Evolutionary conservation across 176 grass and related monocot genomes (phyloP).

Genomic region (Alopecurus myosuroides): DNA sequence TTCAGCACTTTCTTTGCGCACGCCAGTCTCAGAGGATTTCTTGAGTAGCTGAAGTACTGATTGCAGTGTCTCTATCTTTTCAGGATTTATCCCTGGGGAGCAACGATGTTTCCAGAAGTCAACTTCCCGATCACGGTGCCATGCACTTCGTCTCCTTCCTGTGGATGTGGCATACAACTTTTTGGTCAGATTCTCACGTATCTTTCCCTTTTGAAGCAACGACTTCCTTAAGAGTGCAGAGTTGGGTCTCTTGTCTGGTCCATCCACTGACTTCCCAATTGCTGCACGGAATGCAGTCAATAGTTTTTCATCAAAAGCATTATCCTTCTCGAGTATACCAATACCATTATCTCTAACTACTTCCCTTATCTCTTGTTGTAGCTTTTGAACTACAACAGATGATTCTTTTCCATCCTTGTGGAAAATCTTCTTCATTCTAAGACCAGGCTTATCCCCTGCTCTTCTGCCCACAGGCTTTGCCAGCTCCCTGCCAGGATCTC

Average conservation of each 20-base stretch:
- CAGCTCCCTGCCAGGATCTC: slow-evolving; percentile 45
- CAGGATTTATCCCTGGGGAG: slow-evolving; percentile 59
- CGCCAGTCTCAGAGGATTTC: slow-evolving; percentile 50
- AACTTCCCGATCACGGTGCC: slow-evolving; percentile 90
- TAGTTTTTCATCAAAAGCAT: slow-evolving; percentile 75
- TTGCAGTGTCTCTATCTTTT: slow-evolving; percentile 86
- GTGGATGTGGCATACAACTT: slow-evolving; percentile 78
- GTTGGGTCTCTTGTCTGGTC: slow-evolving; percentile 41
- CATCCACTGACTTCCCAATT: slow-evolving; percentile 51
- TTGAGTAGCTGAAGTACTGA: slow-evolving; percentile 89
- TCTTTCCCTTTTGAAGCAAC: slow-evolving; percentile 73
- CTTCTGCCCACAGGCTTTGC: slow-evolving; percentile 50
- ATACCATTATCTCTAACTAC: slow-evolving; percentile 45
- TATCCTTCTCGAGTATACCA: slow-evolving; percentile 45
- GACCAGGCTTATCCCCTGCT: slow-evolving; percentile 53
- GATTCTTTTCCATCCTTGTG: slow-evolving; percentile 62
- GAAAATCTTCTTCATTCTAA: slow-evolving; percentile 92
- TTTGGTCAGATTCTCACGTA: slow-evolving; percentile 88
- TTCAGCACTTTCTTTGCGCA: slow-evolving; percentile 46
- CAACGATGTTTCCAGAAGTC: slow-evolving; percentile 95
- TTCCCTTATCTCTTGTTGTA: slow-evolving; percentile 80
- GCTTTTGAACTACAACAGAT: slow-evolving; percentile 59
- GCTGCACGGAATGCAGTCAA: slow-evolving; percentile 76
- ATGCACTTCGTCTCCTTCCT: slow-evolving; percentile 63
- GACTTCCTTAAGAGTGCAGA: slow-evolving; percentile 51